Evolutionary conservation across 805 yeast genomes (phyloP).

Genomic region (Aciculoconidium aculeatum): DNA sequence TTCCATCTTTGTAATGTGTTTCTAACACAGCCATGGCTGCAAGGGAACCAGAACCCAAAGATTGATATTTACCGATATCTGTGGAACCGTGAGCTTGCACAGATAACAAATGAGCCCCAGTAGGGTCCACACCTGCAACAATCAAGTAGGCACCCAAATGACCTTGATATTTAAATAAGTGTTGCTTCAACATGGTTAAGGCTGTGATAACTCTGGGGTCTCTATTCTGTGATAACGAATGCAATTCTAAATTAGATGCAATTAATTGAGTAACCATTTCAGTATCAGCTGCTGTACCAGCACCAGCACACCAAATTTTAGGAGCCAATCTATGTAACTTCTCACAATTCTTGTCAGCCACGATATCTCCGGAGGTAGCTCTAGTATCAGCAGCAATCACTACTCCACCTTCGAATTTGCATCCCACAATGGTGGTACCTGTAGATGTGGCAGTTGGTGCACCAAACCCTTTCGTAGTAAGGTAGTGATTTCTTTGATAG

Average conservation of each 20-base stretch:
- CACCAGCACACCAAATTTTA: slow-evolving; percentile 98
- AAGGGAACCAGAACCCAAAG: slow-evolving; percentile 93
- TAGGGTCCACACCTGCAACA: slow-evolving; percentile 97
- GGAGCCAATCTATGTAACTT: slow-evolving; percentile 88
- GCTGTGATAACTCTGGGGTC: slow-evolving; percentile 93
- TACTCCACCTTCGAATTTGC: slow-evolving; percentile 88
- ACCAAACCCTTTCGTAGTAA: slow-evolving; percentile 66
- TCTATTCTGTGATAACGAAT: slow-evolving; percentile 75
- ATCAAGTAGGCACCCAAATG: slow-evolving; percentile 95
- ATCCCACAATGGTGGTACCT: slow-evolving; percentile 99
- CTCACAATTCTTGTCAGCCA: slow-evolving; percentile 97
- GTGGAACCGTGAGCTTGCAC: slow-evolving; percentile 98
- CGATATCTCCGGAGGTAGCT: slow-evolving; percentile 94
- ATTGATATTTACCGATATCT: slow-evolving; percentile 88
- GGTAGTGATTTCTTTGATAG: slow-evolving; percentile 78
- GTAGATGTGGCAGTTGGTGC: slow-evolving; percentile 91
- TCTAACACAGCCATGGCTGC: slow-evolving; percentile 99
- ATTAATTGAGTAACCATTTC: slow-evolving; percentile 96
- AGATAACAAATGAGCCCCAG: slow-evolving; percentile 89
- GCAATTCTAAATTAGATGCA: slow-evolving; percentile 85
- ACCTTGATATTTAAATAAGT: slow-evolving; percentile 94
- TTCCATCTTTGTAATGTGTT: slow-evolving; percentile 72
- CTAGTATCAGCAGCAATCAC: slow-evolving; percentile 98
- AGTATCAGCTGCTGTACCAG: slow-evolving; percentile 99
- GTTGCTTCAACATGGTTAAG: slow-evolving; percentile 88